phyloP scores from a whole-genome alignment of 352 stramenopile genomes.

The Globisporangium cystogenes region DNA sequence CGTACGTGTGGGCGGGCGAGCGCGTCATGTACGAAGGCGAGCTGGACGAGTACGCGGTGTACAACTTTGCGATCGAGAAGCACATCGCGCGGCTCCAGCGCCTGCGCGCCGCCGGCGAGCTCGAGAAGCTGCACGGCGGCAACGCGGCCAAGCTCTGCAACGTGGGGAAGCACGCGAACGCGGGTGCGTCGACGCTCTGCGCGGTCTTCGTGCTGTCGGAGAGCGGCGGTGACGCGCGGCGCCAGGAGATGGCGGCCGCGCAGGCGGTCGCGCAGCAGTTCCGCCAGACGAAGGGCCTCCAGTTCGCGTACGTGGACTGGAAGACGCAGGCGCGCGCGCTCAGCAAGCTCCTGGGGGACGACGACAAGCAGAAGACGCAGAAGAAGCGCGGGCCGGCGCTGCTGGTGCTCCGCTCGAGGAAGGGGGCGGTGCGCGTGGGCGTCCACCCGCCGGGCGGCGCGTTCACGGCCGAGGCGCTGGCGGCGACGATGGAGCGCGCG shows the following conservation, averaged over 20 bases:
- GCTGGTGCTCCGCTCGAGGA: constrained; percentile 62
- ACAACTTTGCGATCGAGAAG: constrained; percentile 83
- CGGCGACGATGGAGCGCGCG: constrained; percentile 63
- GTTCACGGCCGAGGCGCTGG: constrained; percentile 49
- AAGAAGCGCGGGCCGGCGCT: constrained; percentile 32
- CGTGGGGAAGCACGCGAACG: constrained; percentile 53
- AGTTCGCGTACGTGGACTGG: constrained; percentile 69
- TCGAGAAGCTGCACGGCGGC: constrained; percentile 66
- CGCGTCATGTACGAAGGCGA: constrained; percentile 47
- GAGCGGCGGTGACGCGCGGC: constrained; percentile 27
- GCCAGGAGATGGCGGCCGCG: constrained; percentile 45
- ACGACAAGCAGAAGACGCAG: neutral
- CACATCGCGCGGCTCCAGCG: constrained; percentile 64
- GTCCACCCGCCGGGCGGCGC: constrained; percentile 23
- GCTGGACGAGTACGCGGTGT: constrained; percentile 72
- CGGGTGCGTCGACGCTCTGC: constrained; percentile 47
- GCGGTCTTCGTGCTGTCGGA: constrained; percentile 67
- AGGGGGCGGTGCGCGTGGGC: constrained; percentile 53
- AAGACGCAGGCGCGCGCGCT: constrained; percentile 52
- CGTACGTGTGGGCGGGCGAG: constrained; percentile 65
- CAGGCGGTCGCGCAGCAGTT: constrained; percentile 61
- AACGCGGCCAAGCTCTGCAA: constrained; percentile 80
- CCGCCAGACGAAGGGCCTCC: constrained; percentile 51
- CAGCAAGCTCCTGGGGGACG: constrained; percentile 37
- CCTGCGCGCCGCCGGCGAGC: constrained; percentile 53